Evolutionary conservation across 768 basidiomycete genomes (phyloP).

Genomic region (Trametes cinnabarina): DNA sequence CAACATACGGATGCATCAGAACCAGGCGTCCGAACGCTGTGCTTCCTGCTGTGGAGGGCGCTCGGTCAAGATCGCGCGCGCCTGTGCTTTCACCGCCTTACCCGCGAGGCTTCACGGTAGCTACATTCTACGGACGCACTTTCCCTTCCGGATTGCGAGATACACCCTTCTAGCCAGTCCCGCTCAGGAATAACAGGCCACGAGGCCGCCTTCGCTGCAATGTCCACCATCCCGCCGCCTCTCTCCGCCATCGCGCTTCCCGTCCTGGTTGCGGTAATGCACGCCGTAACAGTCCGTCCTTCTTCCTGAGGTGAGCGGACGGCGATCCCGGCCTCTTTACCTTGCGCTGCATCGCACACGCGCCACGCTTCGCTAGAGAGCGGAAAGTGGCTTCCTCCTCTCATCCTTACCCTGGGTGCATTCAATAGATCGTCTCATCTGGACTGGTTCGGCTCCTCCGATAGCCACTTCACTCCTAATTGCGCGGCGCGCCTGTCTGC

Average conservation of each 20-base stretch:
- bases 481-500: constrained; percentile 4
- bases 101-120: constrained; percentile 15
- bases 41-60: not conserved
- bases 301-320: not conserved
- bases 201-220: constrained; percentile 10
- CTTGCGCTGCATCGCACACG: constrained; percentile 3
- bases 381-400: not conserved
- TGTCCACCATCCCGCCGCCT: constrained; percentile 4
- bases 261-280: not conserved
- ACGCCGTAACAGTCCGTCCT: not conserved
- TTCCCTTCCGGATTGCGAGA: constrained; percentile 1
- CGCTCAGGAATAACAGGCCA: constrained; percentile 10
- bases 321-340: constrained; percentile 2
- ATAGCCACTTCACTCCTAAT: constrained; percentile 1
- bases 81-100: constrained; percentile 12
- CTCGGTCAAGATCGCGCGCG: not conserved
- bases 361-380: not conserved
- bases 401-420: not conserved
- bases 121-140: constrained; percentile 2
- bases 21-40: not conserved
- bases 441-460: not conserved
- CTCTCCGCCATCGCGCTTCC: not conserved
- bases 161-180: not conserved
- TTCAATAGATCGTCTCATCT: constrained; percentile 4
- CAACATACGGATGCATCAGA: not conserved